Percentiles rank a stretch among this genome's conserved stretches.
Conservation (phyloP, 106 monocot species). For the Allium fistulosum region DNA sequence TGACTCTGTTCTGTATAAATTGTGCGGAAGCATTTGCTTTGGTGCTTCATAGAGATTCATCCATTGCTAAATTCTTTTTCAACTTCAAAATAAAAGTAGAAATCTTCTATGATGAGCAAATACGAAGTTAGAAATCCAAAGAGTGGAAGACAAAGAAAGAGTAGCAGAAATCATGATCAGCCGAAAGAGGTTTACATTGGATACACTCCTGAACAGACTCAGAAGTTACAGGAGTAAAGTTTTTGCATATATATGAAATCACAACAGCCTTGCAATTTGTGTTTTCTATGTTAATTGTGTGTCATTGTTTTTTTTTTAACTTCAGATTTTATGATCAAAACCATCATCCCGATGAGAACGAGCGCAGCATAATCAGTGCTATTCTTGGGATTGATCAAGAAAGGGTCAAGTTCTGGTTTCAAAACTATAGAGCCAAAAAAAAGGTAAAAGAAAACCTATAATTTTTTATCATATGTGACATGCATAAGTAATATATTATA, state of each 20-base stretch:
- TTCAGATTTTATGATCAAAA: background rate
- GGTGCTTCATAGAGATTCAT: too few relatives aligned
- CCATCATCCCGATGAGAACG: background rate
- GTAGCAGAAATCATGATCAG: background rate
- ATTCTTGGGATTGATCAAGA: background rate
- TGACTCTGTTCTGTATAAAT: too few relatives aligned
- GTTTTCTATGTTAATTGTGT: background rate
- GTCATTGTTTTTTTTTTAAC: background rate
- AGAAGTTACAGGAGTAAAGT: background rate
- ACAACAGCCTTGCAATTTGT: background rate
- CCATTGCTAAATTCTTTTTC: too few relatives aligned
- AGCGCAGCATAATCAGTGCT: background rate
- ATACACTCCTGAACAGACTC: background rate
- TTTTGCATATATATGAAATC: background rate
- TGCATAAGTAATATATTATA: too few relatives aligned
- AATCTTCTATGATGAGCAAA: too few relatives aligned
- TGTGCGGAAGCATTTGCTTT: too few relatives aligned
- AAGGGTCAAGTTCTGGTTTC: constrained; percentile 3
- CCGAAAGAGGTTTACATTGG: background rate
- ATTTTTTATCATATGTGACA: background rate
- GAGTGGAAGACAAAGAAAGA: too few relatives aligned
- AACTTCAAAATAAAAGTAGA: too few relatives aligned
- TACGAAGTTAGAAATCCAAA: too few relatives aligned
- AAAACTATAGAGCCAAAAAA: background rate
- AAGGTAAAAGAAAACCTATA: background rate